A percentile compares a stretch with the other conserved stretches of the same genome.
phyloP scores from a whole-genome alignment of 2,329 filamentous ascomycete genomes.

The Pseudomassariella vexata region DNA sequence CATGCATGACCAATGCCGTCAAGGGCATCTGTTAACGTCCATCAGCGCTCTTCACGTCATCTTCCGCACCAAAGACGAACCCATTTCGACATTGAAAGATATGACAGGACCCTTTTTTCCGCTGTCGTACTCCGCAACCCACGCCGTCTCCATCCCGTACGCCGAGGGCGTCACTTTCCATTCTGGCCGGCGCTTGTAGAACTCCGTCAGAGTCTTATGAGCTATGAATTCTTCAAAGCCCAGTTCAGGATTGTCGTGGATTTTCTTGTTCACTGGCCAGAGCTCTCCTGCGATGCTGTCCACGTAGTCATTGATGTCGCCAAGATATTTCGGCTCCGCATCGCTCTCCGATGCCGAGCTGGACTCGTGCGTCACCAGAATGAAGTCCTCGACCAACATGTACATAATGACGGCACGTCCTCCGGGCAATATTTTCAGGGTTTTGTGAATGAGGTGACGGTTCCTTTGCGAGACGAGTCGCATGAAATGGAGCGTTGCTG shows the following conservation, averaged over 20 bases:
- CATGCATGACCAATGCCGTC: constrained; percentile 47
- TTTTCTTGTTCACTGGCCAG: constrained; percentile 40
- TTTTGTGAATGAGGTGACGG: too few species aligned
- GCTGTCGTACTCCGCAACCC: constrained; percentile 42
- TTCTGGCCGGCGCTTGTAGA: constrained; percentile 32
- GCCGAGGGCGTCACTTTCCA: constrained; percentile 47
- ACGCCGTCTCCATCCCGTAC: constrained; percentile 46
- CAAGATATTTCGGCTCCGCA: constrained; percentile 17
- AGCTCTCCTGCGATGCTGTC: constrained; percentile 31
- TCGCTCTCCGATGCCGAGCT: constrained; percentile 6
- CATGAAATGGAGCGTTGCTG: too few species aligned
- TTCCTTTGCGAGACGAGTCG: too few species aligned
- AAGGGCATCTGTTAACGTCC: constrained; percentile 34
- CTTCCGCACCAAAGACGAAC: constrained; percentile 14
- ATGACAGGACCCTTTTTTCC: constrained; percentile 38
- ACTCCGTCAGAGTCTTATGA: constrained; percentile 43
- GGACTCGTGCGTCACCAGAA: constrained; percentile 19
- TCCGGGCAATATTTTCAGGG: too few species aligned
- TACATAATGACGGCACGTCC: constrained; percentile 12
- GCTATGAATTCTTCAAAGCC: constrained; percentile 42
- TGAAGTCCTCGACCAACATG: constrained; percentile 17
- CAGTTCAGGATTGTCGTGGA: constrained; percentile 46
- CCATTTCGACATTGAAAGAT: constrained; percentile 42
- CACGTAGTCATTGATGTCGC: constrained; percentile 30
- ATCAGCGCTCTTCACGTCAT: not conserved